phyloP scores from a whole-genome alignment of 108 stramenopile species.

The Skeletonema grethae region DNA sequence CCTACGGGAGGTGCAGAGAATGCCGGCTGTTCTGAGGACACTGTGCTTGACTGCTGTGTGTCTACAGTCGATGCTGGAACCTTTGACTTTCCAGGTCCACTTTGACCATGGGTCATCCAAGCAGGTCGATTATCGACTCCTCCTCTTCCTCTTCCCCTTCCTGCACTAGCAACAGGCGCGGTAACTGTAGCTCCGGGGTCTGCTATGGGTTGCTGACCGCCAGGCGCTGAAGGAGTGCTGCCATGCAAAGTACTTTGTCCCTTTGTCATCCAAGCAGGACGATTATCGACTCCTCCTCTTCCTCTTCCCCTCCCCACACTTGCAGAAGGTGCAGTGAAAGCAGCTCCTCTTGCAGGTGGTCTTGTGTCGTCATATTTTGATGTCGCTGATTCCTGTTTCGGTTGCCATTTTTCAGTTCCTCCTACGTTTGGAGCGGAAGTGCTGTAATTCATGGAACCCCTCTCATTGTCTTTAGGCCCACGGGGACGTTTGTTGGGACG shows the following conservation, averaged over 20 bases:
- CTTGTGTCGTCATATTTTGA: not conserved
- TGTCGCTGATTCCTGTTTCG: not conserved
- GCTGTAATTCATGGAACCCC: not conserved
- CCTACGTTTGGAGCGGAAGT: not conserved
- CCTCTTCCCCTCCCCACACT: not conserved
- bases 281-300: not conserved
- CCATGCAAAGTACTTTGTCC: not conserved
- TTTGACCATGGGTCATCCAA: conserved; percentile 1
- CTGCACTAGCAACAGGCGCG: not conserved
- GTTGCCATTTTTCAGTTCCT: conserved; percentile 1
- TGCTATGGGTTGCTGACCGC: not conserved
- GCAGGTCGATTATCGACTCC: conserved; percentile 7
- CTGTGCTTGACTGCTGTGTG: not conserved
- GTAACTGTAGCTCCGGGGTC: not conserved
- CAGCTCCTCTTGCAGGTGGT: not conserved
- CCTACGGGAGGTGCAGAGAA: not conserved
- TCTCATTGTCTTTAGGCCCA: not conserved
- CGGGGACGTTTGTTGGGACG: not conserved
- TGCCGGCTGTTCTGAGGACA: not conserved
- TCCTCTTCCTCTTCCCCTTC: conserved; percentile 9
- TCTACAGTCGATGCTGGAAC: not conserved
- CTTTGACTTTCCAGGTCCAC: not conserved
- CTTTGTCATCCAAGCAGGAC: not conserved
- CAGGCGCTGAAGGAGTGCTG: not conserved
- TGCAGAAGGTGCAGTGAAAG: conserved; percentile 1